These are phyloP conservation scores for Podaxis rugospora DNA, from an alignment of 768 basidiomycete genomes.

Conservation along the genomic window DNA sequence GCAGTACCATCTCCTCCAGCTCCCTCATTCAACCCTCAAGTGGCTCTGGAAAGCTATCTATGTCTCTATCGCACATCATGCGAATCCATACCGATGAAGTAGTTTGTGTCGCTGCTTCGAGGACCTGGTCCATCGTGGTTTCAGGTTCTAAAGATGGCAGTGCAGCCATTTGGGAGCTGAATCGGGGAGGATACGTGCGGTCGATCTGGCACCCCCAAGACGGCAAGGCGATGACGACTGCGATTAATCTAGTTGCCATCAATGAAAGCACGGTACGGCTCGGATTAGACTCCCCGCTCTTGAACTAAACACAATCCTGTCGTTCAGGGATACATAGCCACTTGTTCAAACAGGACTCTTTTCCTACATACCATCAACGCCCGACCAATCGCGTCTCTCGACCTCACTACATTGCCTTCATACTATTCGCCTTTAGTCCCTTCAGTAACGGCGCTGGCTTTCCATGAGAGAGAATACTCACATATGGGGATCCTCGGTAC, in stretches of 20 bases:
- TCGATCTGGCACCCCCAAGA: slow-evolving; percentile 65
- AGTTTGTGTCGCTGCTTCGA: slow-evolving; percentile 64
- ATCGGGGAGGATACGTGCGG: slow-evolving; percentile 73
- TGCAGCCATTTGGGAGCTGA: slow-evolving; percentile 88
- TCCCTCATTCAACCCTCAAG: background rate
- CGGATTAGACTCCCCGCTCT: background rate
- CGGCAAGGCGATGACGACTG: slow-evolving; percentile 29
- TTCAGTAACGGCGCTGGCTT: slow-evolving; percentile 71
- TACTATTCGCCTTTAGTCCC: slow-evolving; percentile 40
- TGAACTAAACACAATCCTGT: background rate
- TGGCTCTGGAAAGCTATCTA: slow-evolving; percentile 17
- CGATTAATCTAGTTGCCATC: slow-evolving; percentile 68
- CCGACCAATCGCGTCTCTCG: slow-evolving; percentile 66
- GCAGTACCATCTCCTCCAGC: slow-evolving; percentile 17
- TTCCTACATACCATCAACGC: slow-evolving; percentile 87
- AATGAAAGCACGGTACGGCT: slow-evolving; percentile 79
- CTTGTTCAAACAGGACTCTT: slow-evolving; percentile 68
- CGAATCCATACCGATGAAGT: slow-evolving; percentile 74
- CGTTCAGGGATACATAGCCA: slow-evolving; percentile 78
- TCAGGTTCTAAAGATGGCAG: slow-evolving; percentile 86
- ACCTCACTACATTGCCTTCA: slow-evolving; percentile 44
- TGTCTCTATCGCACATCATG: slow-evolving; percentile 65
- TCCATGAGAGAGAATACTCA: slow-evolving; percentile 88
- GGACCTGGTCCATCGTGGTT: slow-evolving; percentile 77
- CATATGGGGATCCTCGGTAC: slow-evolving; percentile 75